phyloP scores from a whole-genome alignment of 371 early-diverging fungal genomes.

The Blakeslea trispora region DNA sequence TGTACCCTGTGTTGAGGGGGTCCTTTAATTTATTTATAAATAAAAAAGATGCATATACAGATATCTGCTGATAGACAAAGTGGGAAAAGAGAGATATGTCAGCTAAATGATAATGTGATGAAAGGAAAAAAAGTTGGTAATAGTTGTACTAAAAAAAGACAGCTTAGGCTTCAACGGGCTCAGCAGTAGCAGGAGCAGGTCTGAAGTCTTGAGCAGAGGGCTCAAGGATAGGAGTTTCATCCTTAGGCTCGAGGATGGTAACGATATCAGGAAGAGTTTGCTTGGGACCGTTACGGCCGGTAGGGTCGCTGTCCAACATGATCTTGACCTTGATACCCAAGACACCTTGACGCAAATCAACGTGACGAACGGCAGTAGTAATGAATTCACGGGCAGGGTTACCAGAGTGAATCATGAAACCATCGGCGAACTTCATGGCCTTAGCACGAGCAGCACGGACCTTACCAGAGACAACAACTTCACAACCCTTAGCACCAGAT shows the following conservation, averaged over 20 bases:
- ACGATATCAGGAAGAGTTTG: constrained; percentile 96
- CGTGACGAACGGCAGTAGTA: constrained; percentile 96
- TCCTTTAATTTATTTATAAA: no score
- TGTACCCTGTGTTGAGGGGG: no score
- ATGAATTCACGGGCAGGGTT: constrained; percentile 97
- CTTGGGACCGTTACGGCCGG: constrained; percentile 95
- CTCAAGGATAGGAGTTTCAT: constrained; percentile 70
- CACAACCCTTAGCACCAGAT: constrained; percentile 99
- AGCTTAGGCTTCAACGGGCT: constrained; percentile 31
- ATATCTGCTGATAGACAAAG: no score
- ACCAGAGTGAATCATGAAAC: constrained; percentile 99
- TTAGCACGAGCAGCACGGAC: constrained; percentile 99
- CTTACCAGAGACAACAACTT: constrained; percentile 99
- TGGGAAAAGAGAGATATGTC: no score
- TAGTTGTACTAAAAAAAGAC: neutral
- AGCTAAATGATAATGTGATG: no score
- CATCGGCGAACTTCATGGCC: constrained; percentile 99
- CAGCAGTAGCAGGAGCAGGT: constrained; percentile 52
- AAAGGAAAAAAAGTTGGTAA: no score
- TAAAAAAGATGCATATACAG: no score
- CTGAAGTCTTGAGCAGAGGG: constrained; percentile 77
- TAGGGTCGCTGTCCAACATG: constrained; percentile 97
- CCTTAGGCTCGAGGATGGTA: constrained; percentile 94
- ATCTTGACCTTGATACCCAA: constrained; percentile 99
- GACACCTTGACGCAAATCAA: constrained; percentile 98